A percentile compares a stretch with the other conserved stretches of the same genome.
phyloP scores from a whole-genome alignment of 345 rosid genomes.

The Moricandia moricandioides region DNA sequence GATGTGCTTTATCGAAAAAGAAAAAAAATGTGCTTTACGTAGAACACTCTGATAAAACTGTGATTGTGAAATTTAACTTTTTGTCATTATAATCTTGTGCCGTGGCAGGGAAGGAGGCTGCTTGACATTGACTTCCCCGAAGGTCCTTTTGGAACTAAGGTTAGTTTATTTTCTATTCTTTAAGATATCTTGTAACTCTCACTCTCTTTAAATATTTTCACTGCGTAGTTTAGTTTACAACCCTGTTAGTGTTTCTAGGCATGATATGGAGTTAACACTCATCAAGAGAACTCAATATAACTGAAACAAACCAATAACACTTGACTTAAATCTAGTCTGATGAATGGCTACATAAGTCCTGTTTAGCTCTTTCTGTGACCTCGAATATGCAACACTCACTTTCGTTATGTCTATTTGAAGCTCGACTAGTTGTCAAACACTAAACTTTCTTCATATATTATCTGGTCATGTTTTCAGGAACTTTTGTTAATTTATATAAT shows the following conservation, averaged over 20 bases:
- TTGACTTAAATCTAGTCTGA: not conserved
- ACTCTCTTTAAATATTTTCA: not conserved
- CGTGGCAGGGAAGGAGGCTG: conserved; percentile 54
- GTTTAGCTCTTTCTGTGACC: no score
- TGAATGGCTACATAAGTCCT: not conserved
- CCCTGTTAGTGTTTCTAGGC: not conserved
- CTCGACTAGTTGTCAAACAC: not conserved
- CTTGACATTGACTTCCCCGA: no score
- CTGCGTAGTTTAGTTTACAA: not conserved
- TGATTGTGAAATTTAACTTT: no score
- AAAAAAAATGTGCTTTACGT: no score
- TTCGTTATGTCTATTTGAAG: not conserved
- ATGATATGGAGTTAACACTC: not conserved
- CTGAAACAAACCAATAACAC: not conserved
- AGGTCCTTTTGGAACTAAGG: no score
- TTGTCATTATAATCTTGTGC: not conserved
- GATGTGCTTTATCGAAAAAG: not conserved
- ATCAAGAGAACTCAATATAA: not conserved
- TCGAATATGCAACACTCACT: not conserved
- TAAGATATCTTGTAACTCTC: not conserved
- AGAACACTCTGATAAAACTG: no score
- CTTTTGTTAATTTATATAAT: not conserved
- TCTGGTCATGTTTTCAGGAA: not conserved
- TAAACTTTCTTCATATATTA: not conserved
- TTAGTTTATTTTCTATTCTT: not conserved